These are phyloP conservation scores for Fagus sylvatica DNA, from an alignment of 306 rosid species.

Conservation along the genomic window DNA sequence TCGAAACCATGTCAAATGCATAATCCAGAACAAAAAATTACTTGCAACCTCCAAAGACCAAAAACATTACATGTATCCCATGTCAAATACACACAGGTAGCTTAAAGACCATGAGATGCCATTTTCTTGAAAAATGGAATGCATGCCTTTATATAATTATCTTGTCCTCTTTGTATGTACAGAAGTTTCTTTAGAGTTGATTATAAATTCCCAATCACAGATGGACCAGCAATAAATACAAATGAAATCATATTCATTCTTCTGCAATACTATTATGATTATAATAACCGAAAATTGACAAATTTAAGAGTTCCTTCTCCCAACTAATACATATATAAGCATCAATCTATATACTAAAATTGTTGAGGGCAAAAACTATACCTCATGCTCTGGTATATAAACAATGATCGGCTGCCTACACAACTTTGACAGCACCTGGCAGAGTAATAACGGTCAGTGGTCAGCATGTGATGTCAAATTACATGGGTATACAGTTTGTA, in stretches of 20 bases:
- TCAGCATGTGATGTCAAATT: slow-evolving; percentile 17
- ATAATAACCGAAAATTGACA: background rate
- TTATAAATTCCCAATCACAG: background rate
- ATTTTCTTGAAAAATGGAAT: background rate
- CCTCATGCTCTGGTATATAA: slow-evolving; percentile 97
- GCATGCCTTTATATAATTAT: slow-evolving; percentile 2
- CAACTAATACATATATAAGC: slow-evolving; percentile 9
- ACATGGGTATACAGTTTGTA: background rate
- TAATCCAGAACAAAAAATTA: background rate
- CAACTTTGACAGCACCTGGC: slow-evolving; percentile 84
- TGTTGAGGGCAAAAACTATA: slow-evolving; percentile 35
- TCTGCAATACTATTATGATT: background rate
- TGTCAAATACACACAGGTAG: background rate
- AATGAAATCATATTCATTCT: background rate
- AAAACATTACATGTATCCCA: background rate
- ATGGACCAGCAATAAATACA: background rate
- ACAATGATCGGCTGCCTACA: slow-evolving; percentile 81
- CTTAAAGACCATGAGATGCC: background rate
- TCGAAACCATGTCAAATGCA: background rate
- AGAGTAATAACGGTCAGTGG: slow-evolving; percentile 27
- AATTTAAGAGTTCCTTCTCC: background rate
- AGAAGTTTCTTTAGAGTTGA: background rate
- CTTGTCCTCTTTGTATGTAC: background rate
- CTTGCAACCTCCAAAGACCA: background rate
- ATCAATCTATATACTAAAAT: slow-evolving; percentile 1